Conservation (phyloP, 2,329 filamentous ascomycete genomes). For the Dactylonectria estremocensis region DNA sequence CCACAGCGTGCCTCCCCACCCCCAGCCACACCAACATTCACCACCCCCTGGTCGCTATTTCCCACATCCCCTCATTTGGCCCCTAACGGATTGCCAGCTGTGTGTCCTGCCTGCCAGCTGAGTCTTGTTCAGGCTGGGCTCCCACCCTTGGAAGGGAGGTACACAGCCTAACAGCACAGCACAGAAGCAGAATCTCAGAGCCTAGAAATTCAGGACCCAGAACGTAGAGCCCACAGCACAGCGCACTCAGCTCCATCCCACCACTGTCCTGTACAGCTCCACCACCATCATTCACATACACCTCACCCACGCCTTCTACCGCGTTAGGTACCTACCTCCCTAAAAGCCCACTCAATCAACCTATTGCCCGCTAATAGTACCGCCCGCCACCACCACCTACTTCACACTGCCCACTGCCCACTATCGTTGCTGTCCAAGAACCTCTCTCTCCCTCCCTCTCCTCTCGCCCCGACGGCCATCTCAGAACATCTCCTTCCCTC, state of each 20-base stretch:
- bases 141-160: constrained; percentile 7
- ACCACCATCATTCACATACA: neutral
- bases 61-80: constrained; percentile 4
- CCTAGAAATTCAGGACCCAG: neutral
- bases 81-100: neutral
- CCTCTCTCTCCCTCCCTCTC: constrained; percentile 32
- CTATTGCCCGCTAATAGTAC: constrained; percentile 2
- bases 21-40: constrained; percentile 31
- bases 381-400: constrained; percentile 16
- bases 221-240: neutral
- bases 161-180: neutral
- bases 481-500: constrained; percentile 43
- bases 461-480: constrained; percentile 28
- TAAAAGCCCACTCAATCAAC: constrained; percentile 4
- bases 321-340: constrained; percentile 9
- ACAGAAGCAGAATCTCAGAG: neutral
- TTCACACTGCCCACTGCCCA: constrained; percentile 3
- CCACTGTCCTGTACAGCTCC: neutral
- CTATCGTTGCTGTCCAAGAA: constrained; percentile 10
- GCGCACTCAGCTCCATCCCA: neutral
- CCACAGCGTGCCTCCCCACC: constrained; percentile 28
- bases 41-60: constrained; percentile 20
- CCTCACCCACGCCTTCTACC: neutral
- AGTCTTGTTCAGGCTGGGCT: constrained; percentile 4
- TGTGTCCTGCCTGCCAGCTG: neutral